Conservation (phyloP, 1,139 yeast genomes). For the Taiozyma sp. region DNA sequence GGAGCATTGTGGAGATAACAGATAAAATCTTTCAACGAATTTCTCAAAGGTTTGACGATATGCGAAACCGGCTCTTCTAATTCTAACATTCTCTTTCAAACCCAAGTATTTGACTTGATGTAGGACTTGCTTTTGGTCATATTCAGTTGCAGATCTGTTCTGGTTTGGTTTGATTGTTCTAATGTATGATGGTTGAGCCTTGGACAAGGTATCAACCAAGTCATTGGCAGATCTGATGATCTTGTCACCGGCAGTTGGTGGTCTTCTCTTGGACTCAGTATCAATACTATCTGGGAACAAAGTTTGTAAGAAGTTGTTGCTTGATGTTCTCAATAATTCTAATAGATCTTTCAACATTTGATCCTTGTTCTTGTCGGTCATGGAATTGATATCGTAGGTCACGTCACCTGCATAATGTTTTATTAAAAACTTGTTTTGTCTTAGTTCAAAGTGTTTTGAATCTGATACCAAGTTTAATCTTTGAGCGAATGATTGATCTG, state of each 20-base stretch:
- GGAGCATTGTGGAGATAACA: slow-evolving; percentile 83
- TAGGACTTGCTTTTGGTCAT: slow-evolving; percentile 81
- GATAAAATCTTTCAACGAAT: slow-evolving; percentile 92
- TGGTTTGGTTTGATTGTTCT: slow-evolving; percentile 98
- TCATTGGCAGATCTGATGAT: slow-evolving; percentile 90
- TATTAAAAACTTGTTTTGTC: slow-evolving; percentile 82
- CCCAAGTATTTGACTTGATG: slow-evolving; percentile 97
- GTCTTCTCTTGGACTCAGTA: slow-evolving; percentile 71
- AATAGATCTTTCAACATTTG: slow-evolving; percentile 85
- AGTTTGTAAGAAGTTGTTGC: slow-evolving; percentile 56
- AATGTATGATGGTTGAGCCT: slow-evolving; percentile 90
- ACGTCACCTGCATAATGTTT: slow-evolving; percentile 99
- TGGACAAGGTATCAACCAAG: slow-evolving; percentile 82
- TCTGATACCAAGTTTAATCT: slow-evolving; percentile 78
- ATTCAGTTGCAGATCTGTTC: slow-evolving; percentile 85
- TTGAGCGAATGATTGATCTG: slow-evolving; percentile 95
- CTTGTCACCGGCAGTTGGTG: slow-evolving; percentile 97
- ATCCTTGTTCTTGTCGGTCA: slow-evolving; percentile 98
- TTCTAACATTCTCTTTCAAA: slow-evolving; percentile 92
- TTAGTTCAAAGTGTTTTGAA: slow-evolving; percentile 85
- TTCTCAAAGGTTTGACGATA: slow-evolving; percentile 96
- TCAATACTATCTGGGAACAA: slow-evolving; percentile 80
- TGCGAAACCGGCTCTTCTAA: slow-evolving; percentile 98
- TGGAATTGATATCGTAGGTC: slow-evolving; percentile 79
- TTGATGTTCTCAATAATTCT: slow-evolving; percentile 68